Base-by-base conservation (phyloP, 169 alveolate species). In the Toxoplasma gondii region DNA sequence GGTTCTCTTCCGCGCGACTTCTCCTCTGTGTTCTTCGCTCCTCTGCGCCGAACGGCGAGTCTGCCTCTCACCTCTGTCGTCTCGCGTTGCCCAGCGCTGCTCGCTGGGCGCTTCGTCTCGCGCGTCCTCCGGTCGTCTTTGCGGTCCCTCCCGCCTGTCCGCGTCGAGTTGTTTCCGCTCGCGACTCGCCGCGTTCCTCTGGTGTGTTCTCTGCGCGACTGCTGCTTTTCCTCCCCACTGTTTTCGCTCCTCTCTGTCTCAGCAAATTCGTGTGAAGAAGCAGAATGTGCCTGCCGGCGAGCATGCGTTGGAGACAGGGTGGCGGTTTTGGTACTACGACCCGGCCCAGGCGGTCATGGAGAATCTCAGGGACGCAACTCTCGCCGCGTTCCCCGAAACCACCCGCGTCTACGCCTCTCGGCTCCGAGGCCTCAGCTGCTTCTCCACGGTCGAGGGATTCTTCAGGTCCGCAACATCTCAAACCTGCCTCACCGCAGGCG, bases 241-340 rank as follows among this genome's bases (percentile, higher is more conserved):
- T 49, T 49, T 49, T 49, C 58, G 58, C 12, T 49, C 12, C 58
- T 49, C 58, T 49, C 12, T 4, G 58, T 4, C 58, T 49, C 58
- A 64, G 74, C 74, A 64, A 64, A 64, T 64, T 19, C 74, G 74
- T 31, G 74, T 64, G 74, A 64, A 64, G 74, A 64, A 64, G 74
- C 34, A 16, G 22, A 27, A 64, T 31, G 74, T 64, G 31, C 74
- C 74, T 10, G 24, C 74, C 5, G n/a, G n/a, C n/a, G 74, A 64
- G 74, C 74, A 64, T 27, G 74, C 74, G 29, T 31, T 64, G 74
- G 74, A 64, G 74, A 64, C 74, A 4, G 24, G n/a, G 1, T 64
- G 74, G 74, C 74, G 74, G n/a, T 64, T 64, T 31, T 64, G 74
- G 74, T 64, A 22, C 74, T 64, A 64, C 74, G 74, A 64, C 74